Evolutionary conservation across 2,329 filamentous ascomycete species (phyloP).

Genomic region (Botryosphaeria dothidea): DNA sequence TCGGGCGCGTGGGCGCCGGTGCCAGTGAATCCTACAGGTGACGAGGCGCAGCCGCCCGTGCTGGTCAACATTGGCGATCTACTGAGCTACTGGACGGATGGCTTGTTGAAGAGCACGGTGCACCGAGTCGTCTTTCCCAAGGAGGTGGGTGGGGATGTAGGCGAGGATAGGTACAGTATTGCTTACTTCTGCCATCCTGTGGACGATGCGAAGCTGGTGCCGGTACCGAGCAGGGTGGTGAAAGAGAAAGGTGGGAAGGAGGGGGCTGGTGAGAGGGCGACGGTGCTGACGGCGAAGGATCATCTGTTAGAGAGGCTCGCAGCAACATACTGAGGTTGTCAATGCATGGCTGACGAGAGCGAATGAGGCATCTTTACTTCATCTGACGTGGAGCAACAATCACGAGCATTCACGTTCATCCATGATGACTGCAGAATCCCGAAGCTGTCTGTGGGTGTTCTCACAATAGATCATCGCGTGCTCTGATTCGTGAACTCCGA

Average conservation of each 20-base stretch:
- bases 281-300: slow-evolving; percentile 57
- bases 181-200: slow-evolving; percentile 65
- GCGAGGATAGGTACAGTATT: slow-evolving; percentile 57
- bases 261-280: slow-evolving; percentile 40
- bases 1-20: slow-evolving; percentile 48
- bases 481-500: not conserved
- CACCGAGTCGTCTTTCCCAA: slow-evolving; percentile 79
- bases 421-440: too few relatives aligned
- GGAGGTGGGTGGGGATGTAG: slow-evolving; percentile 32
- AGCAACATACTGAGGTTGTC: slow-evolving; percentile 57
- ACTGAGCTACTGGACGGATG: slow-evolving; percentile 86
- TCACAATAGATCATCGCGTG: not conserved
- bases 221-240: slow-evolving; percentile 57
- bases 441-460: too few relatives aligned
- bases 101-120: slow-evolving; percentile 81
- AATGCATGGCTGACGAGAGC: too few relatives aligned
- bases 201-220: slow-evolving; percentile 55
- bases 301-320: slow-evolving; percentile 60
- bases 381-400: too few relatives aligned
- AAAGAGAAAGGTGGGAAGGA: slow-evolving; percentile 31
- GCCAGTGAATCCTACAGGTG: slow-evolving; percentile 51
- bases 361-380: too few relatives aligned
- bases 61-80: slow-evolving; percentile 71
- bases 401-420: not conserved
- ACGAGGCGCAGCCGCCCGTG: slow-evolving; percentile 65